Evolutionary conservation across 2,329 filamentous ascomycete genomes (phyloP), one percentile per base, ranked within the genome.

Genomic region (Xylariales sp.): DNA sequence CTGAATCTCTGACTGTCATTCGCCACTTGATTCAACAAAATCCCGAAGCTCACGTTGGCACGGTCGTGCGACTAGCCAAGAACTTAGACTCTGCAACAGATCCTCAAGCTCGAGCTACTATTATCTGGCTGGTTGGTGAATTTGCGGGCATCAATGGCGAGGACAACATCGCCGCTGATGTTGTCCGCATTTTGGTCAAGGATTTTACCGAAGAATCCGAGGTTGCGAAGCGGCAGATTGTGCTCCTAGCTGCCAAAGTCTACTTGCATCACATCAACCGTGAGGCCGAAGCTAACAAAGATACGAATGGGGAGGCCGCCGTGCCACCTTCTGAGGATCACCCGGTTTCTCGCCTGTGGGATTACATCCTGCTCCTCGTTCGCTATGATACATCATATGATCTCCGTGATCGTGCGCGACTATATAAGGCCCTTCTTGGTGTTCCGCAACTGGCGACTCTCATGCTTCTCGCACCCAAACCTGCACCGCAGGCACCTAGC

Each of bases 101-200:
- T 44, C 82, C 93, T 2, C 84, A 89, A 43, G 93, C 93, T 4
- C 77, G 93, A 48, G 93, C 93, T 4, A 95, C 88, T 34, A 96
- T 98, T 46, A 85, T 98, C 50, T 98, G 93, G 93, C 78, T 98
- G 1, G 90, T 97, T 0, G 93, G 93, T 31, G 93, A 98, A 61
- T 97, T 94, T 52, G 81, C 91, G 0, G 88, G 88, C 0, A 62
- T 85, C 3, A 80, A 88, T 40, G 77, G 83, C 8, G 83, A 90
- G 42, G 83, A 93, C 56, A 95, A 94, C 52, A 91, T 98, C 44
- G 93, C 93, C 0, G 83, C 91, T 0, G 93, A 98, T 54, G 89
- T 97, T 6, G 67, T 97, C 23, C 81, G 93, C 6, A 91, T 97
- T 29, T 67, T 98, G 3, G 76, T 89, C 30, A 91, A 89, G 58